Evolutionary conservation across 2,329 filamentous ascomycete species (phyloP).

Genomic region (Truncatella angustata): DNA sequence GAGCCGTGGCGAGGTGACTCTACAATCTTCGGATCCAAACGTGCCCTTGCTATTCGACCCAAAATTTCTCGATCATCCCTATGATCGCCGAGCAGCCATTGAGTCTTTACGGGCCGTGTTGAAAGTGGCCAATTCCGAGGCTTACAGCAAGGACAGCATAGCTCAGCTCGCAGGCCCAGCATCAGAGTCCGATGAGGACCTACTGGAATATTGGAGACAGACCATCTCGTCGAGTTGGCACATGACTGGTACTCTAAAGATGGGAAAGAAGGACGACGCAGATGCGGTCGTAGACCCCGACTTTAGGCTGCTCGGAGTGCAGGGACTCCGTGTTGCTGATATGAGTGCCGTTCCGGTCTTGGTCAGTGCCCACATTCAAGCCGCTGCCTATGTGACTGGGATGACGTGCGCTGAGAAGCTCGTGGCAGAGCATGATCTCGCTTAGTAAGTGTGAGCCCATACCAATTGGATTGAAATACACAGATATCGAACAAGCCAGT

Average conservation of each 20-base stretch:
- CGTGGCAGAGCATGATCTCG: slow-evolving; percentile 40
- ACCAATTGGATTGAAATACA: too few relatives aligned
- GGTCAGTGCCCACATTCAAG: slow-evolving; percentile 49
- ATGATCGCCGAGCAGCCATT: slow-evolving; percentile 50
- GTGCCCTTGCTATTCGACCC: slow-evolving; percentile 52
- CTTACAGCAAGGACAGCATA: slow-evolving; percentile 42
- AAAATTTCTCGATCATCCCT: slow-evolving; percentile 50
- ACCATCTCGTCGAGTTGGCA: slow-evolving; percentile 49
- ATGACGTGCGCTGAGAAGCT: slow-evolving; percentile 50
- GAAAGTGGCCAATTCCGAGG: slow-evolving; percentile 38
- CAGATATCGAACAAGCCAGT: too few relatives aligned
- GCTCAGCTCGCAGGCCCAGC: slow-evolving; percentile 39
- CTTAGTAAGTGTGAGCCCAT: slow-evolving; percentile 8
- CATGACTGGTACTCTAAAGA: slow-evolving; percentile 56
- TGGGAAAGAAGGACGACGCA: slow-evolving; percentile 45
- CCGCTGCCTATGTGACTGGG: slow-evolving; percentile 53
- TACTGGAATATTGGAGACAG: slow-evolving; percentile 43
- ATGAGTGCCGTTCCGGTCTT: slow-evolving; percentile 51
- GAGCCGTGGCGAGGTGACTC: slow-evolving; percentile 46
- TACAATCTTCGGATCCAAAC: slow-evolving; percentile 50
- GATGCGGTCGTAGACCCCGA: slow-evolving; percentile 48
- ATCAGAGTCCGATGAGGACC: slow-evolving; percentile 51
- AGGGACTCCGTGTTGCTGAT: slow-evolving; percentile 48
- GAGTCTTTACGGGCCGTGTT: slow-evolving; percentile 45
- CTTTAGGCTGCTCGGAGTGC: slow-evolving; percentile 46